Evolutionary conservation across 2,329 filamentous ascomycete species (phyloP).

Genomic region (Trichoderma citrinoviride): DNA sequence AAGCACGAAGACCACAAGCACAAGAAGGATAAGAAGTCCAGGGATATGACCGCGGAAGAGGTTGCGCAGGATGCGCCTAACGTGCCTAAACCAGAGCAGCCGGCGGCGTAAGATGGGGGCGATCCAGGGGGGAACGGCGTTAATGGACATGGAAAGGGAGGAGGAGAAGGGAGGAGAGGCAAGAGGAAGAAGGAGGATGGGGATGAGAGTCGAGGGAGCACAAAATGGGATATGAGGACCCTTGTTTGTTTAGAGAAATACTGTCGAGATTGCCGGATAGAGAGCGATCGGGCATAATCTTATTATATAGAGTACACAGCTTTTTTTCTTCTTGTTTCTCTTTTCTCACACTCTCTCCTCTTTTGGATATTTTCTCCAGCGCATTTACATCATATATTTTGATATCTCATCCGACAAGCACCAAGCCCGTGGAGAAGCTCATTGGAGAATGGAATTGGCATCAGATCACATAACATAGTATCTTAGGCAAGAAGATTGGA

Average conservation of each 20-base stretch:
- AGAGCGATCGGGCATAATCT: constrained; percentile 16
- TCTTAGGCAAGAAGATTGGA: neutral
- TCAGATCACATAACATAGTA: no score
- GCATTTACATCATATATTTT: neutral
- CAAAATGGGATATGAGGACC: neutral
- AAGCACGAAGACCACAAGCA: constrained; percentile 67
- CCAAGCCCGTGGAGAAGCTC: no score
- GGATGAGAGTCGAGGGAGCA: neutral
- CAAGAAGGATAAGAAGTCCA: constrained; percentile 50
- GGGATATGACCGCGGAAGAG: constrained; percentile 31
- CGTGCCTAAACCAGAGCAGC: constrained; percentile 24
- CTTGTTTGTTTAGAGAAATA: constrained; percentile 19
- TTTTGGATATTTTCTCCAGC: neutral
- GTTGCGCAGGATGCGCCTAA: constrained; percentile 31
- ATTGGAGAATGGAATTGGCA: no score
- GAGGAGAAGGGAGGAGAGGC: neutral
- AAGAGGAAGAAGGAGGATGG: neutral
- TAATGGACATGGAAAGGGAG: neutral
- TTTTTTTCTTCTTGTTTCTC: constrained; percentile 3
- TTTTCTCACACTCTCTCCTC: neutral
- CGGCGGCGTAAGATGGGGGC: neutral
- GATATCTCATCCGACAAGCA: neutral
- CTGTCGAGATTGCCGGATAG: constrained; percentile 21
- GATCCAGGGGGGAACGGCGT: neutral
- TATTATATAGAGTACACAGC: constrained; percentile 19